Evolutionary conservation across 768 basidiomycete genomes (phyloP), one percentile per base, ranked within the genome.

Genomic region (Phaffia tasmanica): DNA sequence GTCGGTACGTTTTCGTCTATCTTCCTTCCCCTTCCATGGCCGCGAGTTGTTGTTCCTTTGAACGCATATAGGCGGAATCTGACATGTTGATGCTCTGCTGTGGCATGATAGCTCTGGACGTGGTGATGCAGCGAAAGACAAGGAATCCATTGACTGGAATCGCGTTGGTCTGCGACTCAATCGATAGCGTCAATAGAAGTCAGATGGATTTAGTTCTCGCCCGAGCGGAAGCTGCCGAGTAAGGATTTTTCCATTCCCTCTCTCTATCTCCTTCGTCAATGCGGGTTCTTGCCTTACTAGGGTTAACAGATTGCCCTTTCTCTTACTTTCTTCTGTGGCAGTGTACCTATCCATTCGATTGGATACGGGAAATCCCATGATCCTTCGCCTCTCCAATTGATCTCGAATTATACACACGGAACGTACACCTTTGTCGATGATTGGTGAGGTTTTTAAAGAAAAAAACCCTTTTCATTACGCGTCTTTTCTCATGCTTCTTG

Each of bases 201-300:
- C 93, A 97, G 76, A 98, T 99, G 91, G 95, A 99, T 75, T 82
- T 99, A 19, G 93, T 97, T 19, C 86, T 97, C 57, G 93, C 94
- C 54, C 86, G 95, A 48, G 88, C 92, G 1, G 95, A 99, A 74
- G 94, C 95, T 16, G 95, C 89, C 35, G 91, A 91, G 78, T 79
- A 59, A 65, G 77, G 71, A 30, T 25, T 30, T 48, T 57, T 19
- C 14, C 7, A 30, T 47, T 19, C 14, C 1, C 42, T 48, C 50
- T 42, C 23, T 30, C 3, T 53, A 21, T 29, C 23, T 19, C 8
- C 49, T 29, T 48, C 50, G 46, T 32, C 29, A 19, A 27, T 54
- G 27, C 16, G 4, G 35, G 4, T 11, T 42, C 35, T 11, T 11
- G 35, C 11, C 35, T 54, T n/a, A 4, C 6, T 9, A 58, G 32